Evolutionary conservation across 2,329 filamentous ascomycete species (phyloP).

Genomic region (Ceratocystiopsis minuta): DNA sequence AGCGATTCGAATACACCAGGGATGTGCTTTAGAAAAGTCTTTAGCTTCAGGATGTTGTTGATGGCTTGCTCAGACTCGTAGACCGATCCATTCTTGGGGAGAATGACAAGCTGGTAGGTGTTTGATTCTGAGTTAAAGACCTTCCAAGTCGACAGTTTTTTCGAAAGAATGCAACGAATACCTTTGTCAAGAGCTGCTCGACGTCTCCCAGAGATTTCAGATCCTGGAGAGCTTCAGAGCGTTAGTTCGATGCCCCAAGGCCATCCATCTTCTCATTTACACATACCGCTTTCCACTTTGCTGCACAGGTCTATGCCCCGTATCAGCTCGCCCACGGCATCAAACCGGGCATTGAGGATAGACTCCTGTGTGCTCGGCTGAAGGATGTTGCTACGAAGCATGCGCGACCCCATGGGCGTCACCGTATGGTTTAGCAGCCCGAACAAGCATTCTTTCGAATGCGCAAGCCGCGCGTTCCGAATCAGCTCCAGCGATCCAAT

Average conservation of each 20-base stretch:
- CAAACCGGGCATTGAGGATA: constrained; percentile 55
- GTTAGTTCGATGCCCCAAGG: too few species aligned
- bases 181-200: constrained; percentile 63
- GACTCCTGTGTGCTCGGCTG: constrained; percentile 61
- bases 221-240: constrained; percentile 7
- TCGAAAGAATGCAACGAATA: constrained; percentile 15
- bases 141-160: background rate
- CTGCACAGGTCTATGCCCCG: too few species aligned
- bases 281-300: too few species aligned
- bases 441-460: constrained; percentile 68
- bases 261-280: too few species aligned
- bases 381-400: constrained; percentile 70
- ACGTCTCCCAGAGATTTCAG: constrained; percentile 54
- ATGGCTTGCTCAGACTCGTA: constrained; percentile 61
- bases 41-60: constrained; percentile 73
- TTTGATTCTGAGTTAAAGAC: background rate
- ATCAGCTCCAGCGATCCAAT: constrained; percentile 78
- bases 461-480: constrained; percentile 62
- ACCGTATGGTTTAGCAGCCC: constrained; percentile 69
- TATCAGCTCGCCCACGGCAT: constrained; percentile 64
- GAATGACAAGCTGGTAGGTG: constrained; percentile 46
- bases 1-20: constrained; percentile 51
- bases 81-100: constrained; percentile 46
- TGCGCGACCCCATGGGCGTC: constrained; percentile 75
- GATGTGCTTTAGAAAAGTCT: constrained; percentile 56